phyloP scores from a whole-genome alignment of 306 rosid species.

The Malus sieversii region DNA sequence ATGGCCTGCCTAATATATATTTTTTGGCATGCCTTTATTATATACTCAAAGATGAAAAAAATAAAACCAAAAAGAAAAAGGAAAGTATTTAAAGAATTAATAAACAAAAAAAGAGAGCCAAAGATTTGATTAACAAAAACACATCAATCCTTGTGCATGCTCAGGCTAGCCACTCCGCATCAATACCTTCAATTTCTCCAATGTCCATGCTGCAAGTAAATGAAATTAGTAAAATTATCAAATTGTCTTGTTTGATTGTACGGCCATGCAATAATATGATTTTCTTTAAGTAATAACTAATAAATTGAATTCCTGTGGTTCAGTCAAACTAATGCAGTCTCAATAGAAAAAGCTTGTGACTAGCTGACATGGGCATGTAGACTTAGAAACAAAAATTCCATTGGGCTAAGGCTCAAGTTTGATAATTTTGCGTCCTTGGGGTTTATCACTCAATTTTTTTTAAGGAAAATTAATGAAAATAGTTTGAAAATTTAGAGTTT shows the following conservation, averaged over 20 bases:
- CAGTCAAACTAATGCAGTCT: slow-evolving; percentile 19
- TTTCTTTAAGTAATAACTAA: background rate
- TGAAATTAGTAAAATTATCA: background rate
- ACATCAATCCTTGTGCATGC: slow-evolving; percentile 41
- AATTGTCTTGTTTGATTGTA: background rate
- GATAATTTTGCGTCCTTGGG: background rate
- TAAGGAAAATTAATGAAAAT: no score
- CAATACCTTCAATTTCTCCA: slow-evolving; percentile 78
- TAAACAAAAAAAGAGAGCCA: slow-evolving; percentile 16
- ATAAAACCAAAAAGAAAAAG: slow-evolving; percentile 10
- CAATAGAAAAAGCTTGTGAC: background rate
- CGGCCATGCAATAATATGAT: background rate
- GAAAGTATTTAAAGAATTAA: slow-evolving; percentile 10
- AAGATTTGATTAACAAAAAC: slow-evolving; percentile 39
- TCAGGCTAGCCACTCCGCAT: slow-evolving; percentile 76
- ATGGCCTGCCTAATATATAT: slow-evolving; percentile 29
- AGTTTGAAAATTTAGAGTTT: no score
- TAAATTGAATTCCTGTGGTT: background rate
- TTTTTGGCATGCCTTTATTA: slow-evolving; percentile 36
- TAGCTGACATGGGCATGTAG: slow-evolving; percentile 12
- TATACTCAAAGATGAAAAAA: slow-evolving; percentile 11
- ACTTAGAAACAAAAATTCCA: background rate
- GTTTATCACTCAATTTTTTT: background rate
- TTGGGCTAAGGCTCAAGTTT: background rate
- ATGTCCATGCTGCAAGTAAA: slow-evolving; percentile 60